Evolutionary conservation across 2,329 filamentous ascomycete species (phyloP), one percentile per base, ranked within the genome.

Genomic region (Penicillium verrucosum): DNA sequence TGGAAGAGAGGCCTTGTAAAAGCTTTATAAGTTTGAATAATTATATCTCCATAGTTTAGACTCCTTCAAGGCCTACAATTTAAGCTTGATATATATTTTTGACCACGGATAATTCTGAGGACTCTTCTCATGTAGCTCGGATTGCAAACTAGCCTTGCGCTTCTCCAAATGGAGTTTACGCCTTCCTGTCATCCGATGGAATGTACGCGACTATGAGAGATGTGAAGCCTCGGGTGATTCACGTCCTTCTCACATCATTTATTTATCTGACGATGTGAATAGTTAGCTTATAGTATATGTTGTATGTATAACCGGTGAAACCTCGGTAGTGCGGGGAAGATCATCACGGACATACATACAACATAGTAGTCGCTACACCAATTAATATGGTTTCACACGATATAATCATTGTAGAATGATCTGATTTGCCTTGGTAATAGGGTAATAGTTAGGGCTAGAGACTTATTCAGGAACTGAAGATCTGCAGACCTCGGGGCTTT

Each of bases 191-290:
- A 64, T 65, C 57, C 59, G 56, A 27, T 59, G 58, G 46, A 61
- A 64, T 7, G 60, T 48, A 12, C 47, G 36, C 10, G 59, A 61
- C 37, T 89, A 87, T n/a, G 89, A 73, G 5, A 32, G 5, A 14
- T 14, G 30, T 32, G 58, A 82, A 40, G 78, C 85, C 73, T 90
- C 87, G 0, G 87, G 57, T 6, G 57, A 63, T 3, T 9, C 1
- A 2, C 57, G 51, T 80, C 30, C 78, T 81, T 46, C 72, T 77
- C 79, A 88, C 74, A 89, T 85, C 78, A 30, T 11, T 11, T 30
- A 10, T 11, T 32, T 32, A 32, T 32, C 30, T 12, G 11, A 5
- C 30, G 11, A 32, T 12, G 11, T 12, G 30, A 5, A 32, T 32
- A 30, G 29, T 12, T 32, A 30, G 29, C 5, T 32, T 32, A 32